A percentile compares a stretch with the other conserved stretches of the same genome.
Conservation (phyloP, 1,284 basidiomycete species). For the Trichosporon inkin region DNA sequence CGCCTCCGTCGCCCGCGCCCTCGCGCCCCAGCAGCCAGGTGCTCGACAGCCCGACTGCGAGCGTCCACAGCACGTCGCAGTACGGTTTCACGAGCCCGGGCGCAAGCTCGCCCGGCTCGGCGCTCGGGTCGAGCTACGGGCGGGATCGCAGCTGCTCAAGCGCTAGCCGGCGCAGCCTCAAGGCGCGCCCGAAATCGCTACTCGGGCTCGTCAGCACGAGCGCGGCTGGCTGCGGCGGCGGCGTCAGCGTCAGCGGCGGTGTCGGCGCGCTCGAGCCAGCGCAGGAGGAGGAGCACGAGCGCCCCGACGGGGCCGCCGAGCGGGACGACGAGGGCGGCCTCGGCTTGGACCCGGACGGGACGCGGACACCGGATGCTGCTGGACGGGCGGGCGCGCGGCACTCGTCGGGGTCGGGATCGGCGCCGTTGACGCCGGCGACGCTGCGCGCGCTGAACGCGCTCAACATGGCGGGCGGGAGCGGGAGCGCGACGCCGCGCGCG, state of each 20-base stretch:
- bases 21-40: conserved; percentile 35
- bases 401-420: neutral
- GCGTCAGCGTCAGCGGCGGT: neutral
- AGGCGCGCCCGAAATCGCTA: neutral
- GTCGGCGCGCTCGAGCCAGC: neutral
- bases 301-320: neutral
- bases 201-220: neutral
- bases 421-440: neutral
- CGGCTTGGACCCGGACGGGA: neutral
- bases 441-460: neutral
- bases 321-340: neutral
- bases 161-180: neutral
- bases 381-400: neutral
- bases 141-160: conserved; percentile 5
- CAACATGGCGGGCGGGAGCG: neutral
- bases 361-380: neutral
- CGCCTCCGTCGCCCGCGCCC: conserved; percentile 38
- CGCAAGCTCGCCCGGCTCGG: neutral
- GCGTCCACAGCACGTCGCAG: conserved; percentile 7
- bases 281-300: conserved; percentile 3
- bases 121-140: neutral
- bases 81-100: neutral
- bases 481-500: neutral
- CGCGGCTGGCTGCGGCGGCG: no score
- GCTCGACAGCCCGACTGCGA: conserved; percentile 13